Conservation (phyloP, 108 stramenopile genomes). For the Conticribra guillardii region DNA sequence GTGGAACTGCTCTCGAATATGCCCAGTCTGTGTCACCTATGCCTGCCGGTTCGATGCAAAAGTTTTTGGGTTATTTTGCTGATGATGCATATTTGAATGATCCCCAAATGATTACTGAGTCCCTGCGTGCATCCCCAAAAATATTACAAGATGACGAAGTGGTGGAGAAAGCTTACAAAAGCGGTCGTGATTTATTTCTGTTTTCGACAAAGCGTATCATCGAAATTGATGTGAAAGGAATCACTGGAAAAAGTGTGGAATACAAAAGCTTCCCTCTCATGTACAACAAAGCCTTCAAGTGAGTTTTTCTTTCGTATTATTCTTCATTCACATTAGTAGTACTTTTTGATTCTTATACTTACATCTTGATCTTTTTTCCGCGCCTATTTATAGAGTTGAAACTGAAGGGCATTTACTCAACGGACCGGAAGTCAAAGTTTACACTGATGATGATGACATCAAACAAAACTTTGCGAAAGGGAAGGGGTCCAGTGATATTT, state of each 20-base stretch:
- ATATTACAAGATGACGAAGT: constrained; percentile 63
- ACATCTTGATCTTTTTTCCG: not conserved
- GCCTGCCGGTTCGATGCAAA: constrained; percentile 32
- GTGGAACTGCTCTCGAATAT: constrained; percentile 21
- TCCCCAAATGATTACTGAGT: constrained; percentile 41
- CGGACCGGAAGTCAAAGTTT: constrained; percentile 47
- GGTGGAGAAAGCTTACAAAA: constrained; percentile 56
- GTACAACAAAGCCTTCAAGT: constrained; percentile 49
- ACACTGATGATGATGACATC: constrained; percentile 40
- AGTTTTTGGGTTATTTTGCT: constrained; percentile 37
- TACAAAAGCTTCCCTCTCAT: constrained; percentile 65
- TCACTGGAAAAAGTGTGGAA: constrained; percentile 63
- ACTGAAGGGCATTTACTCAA: constrained; percentile 59
- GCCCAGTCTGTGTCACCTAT: constrained; percentile 32
- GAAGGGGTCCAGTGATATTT: constrained; percentile 46
- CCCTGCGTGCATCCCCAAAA: constrained; percentile 55
- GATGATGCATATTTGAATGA: constrained; percentile 58
- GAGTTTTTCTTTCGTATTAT: not conserved
- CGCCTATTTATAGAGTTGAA: constrained; percentile 47
- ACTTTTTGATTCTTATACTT: not conserved
- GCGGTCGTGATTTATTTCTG: constrained; percentile 60
- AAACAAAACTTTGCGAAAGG: constrained; percentile 48
- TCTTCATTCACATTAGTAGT: no score
- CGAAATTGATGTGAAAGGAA: constrained; percentile 63
- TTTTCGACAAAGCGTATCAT: constrained; percentile 63